Evolutionary conservation across 495 filamentous ascomycete genomes (phyloP).

Genomic region (Podospora bellae-mahoneyi): DNA sequence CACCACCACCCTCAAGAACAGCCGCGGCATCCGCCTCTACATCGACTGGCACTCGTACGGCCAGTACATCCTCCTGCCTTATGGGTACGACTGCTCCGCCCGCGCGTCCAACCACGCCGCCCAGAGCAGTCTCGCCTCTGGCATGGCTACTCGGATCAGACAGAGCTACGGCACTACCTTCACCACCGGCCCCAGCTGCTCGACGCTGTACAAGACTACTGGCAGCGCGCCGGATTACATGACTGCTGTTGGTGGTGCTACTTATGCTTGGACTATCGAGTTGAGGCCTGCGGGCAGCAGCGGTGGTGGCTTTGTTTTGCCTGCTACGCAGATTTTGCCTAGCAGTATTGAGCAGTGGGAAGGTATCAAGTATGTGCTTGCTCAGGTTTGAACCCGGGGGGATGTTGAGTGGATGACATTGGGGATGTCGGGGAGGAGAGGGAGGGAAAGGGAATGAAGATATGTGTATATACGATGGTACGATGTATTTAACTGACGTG

Average conservation of each 20-base stretch:
- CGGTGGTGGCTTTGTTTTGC: conserved; percentile 55
- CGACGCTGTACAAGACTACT: conserved; percentile 57
- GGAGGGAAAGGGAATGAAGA: no score
- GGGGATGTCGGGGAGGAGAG: no score
- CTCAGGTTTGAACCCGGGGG: neutral
- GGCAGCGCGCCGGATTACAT: conserved; percentile 56
- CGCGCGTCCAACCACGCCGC: conserved; percentile 45
- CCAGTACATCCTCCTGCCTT: conserved; percentile 42
- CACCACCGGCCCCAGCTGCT: conserved; percentile 54
- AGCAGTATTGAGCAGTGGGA: conserved; percentile 52
- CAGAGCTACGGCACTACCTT: conserved; percentile 47
- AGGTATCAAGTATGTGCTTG: conserved; percentile 51
- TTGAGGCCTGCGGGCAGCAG: conserved; percentile 40
- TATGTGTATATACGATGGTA: no score
- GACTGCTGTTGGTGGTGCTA: conserved; percentile 47
- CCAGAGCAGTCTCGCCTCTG: conserved; percentile 42
- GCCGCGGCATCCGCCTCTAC: conserved; percentile 54
- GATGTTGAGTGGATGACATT: no score
- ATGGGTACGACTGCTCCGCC: conserved; percentile 39
- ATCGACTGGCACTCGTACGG: conserved; percentile 61
- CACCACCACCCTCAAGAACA: conserved; percentile 36
- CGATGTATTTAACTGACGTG: no score
- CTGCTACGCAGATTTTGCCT: conserved; percentile 53
- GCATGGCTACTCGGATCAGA: conserved; percentile 43
- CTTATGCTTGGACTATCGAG: conserved; percentile 57